A percentile compares a stretch with the other conserved stretches of the same genome.
These are phyloP conservation scores for Guillardia theta DNA, from an alignment of 78 protist genomes.

Conservation along the genomic window DNA sequence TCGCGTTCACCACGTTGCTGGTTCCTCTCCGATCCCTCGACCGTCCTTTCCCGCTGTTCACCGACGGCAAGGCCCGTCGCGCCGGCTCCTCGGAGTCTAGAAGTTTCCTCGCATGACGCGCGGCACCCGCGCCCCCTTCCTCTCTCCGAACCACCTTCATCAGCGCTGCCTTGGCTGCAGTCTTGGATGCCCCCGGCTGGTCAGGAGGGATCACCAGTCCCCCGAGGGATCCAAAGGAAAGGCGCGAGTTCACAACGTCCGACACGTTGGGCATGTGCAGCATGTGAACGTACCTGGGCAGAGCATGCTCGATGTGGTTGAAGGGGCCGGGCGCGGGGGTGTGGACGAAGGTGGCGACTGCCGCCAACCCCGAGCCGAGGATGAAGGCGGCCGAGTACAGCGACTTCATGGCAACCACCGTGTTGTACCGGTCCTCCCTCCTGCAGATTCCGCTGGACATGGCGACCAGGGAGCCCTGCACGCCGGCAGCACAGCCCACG, in stretches of 20 bases:
- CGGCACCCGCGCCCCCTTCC: too few species aligned
- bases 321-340: slow-evolving; percentile 1
- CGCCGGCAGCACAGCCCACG: neutral
- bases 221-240: neutral
- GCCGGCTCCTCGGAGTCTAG: too few species aligned
- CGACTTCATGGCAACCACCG: neutral
- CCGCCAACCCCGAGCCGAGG: neutral
- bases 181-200: neutral
- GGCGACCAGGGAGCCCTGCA: neutral
- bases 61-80: too few species aligned
- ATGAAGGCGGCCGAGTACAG: neutral
- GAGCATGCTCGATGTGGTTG: neutral
- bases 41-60: too few species aligned
- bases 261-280: neutral
- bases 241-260: too few species aligned
- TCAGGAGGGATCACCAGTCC: neutral
- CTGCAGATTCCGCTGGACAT: neutral
- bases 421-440: neutral
- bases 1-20: too few species aligned
- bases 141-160: too few species aligned
- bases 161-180: too few species aligned
- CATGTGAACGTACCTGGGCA: neutral
- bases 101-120: too few species aligned
- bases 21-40: too few species aligned
- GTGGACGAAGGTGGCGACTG: slow-evolving; percentile 8